These are phyloP conservation scores for Evansstolkia leycettana DNA, from an alignment of 495 filamentous ascomycete genomes.

Conservation along the genomic window DNA sequence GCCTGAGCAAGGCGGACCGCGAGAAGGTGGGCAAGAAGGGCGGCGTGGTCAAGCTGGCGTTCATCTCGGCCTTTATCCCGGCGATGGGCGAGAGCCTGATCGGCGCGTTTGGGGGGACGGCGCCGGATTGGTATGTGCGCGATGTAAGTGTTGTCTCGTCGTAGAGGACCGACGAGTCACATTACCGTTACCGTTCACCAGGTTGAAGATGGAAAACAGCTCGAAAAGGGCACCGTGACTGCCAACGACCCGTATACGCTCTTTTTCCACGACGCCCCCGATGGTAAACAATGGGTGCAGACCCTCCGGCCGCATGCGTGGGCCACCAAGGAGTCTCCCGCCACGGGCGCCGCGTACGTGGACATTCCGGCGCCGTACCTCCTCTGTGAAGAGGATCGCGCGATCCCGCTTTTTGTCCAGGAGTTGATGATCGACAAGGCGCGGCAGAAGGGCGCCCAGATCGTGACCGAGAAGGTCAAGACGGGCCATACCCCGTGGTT, in stretches of 20 bases:
- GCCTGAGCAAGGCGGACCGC: constrained; percentile 26
- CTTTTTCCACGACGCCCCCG: constrained; percentile 28
- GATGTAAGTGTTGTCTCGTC: constrained; percentile 21
- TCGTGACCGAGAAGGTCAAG: constrained; percentile 18
- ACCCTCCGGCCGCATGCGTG: constrained; percentile 21
- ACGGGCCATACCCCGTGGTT: constrained; percentile 24
- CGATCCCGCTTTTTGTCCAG: constrained; percentile 28
- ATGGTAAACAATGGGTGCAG: constrained; percentile 18
- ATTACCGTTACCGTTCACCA: too few species aligned
- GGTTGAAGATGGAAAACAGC: too few species aligned
- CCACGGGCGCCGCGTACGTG: constrained; percentile 18
- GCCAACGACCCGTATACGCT: constrained; percentile 15
- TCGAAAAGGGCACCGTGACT: constrained; percentile 15
- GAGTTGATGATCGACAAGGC: constrained; percentile 26
- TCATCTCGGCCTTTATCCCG: constrained; percentile 30
- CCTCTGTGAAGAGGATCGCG: constrained; percentile 23
- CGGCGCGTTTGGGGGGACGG: constrained; percentile 19
- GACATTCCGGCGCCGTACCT: constrained; percentile 20
- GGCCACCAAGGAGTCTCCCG: constrained; percentile 19
- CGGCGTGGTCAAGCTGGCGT: constrained; percentile 32
- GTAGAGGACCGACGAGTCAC: too few species aligned
- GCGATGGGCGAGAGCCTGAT: constrained; percentile 24
- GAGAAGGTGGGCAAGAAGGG: constrained; percentile 18
- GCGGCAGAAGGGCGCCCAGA: constrained; percentile 12
- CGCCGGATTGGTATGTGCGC: constrained; percentile 22